phyloP scores from a whole-genome alignment of 441 rosid species.

The Populus hybrid region DNA sequence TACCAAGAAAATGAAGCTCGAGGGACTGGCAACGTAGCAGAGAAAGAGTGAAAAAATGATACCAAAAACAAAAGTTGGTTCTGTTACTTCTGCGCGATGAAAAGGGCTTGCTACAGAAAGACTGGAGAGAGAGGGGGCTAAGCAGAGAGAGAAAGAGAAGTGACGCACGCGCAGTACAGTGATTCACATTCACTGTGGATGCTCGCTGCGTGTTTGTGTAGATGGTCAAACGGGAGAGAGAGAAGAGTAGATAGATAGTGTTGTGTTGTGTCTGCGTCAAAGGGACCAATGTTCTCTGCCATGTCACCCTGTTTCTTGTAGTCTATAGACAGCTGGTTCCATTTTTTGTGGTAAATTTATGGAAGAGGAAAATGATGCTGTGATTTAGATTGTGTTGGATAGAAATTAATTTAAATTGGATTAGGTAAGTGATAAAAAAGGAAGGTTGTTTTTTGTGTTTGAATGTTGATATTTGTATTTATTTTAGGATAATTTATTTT shows the following conservation, averaged over 20 bases:
- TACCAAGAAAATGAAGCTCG: slow-evolving; percentile 17
- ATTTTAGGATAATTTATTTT: too few relatives aligned
- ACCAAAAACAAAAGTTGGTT: not conserved
- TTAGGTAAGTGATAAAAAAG: not conserved
- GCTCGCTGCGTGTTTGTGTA: not conserved
- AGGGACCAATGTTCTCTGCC: not conserved
- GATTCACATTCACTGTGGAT: not conserved
- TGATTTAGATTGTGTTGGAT: not conserved
- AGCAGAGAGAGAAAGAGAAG: slow-evolving; percentile 12
- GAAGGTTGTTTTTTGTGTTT: not conserved
- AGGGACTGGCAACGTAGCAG: slow-evolving; percentile 9
- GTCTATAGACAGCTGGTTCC: not conserved
- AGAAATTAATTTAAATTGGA: not conserved
- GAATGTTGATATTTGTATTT: too few relatives aligned
- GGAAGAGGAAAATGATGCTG: not conserved
- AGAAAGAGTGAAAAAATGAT: not conserved
- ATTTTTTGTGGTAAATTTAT: not conserved
- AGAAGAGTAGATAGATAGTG: not conserved
- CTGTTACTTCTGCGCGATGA: slow-evolving; percentile 23
- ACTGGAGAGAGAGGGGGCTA: slow-evolving; percentile 5
- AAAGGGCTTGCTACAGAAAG: slow-evolving; percentile 27
- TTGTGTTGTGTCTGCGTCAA: not conserved
- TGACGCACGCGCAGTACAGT: slow-evolving; percentile 12
- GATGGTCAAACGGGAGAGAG: not conserved
- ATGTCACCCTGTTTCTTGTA: not conserved